Base-by-base conservation (phyloP, 345 rosid genomes). In the Bruguiera gymnorhiza region DNA sequence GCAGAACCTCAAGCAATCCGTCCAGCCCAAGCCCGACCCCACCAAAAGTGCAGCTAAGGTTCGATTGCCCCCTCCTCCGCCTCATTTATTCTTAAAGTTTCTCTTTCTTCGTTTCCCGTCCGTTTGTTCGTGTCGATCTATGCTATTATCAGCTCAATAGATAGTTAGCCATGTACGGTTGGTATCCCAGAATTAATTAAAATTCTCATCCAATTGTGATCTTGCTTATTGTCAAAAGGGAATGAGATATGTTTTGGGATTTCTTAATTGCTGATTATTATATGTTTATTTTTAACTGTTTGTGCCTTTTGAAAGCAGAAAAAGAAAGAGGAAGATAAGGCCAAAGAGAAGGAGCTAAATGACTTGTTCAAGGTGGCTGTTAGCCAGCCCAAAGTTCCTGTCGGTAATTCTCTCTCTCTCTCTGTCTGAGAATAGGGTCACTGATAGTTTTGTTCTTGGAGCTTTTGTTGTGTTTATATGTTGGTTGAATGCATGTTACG, bases 281-380 rank as follows among this genome's bases (percentile, higher is more conserved):
- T 56, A 56, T 56, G 60, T 46, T 65, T 21, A 65, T 27, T 27
- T 52, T 19, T 9, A 15, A 37, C 36, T 8, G 3, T 37, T 27
- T 19, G 43, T 32, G 6, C 1, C 15, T 43, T 20, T 23, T 60
- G 6, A 29, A 50, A 72, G 68, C 96, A 93, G 98, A 90, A 94
- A 81, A 94, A 91, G 96, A 89, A 94, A 77, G 98, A 94, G 73
- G 97, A 94, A 76, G 98, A 94, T 74, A 89, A 89, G 80, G 97
- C 95, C 7, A 89, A 87, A 73, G 98, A 94, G 84, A 88, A 83
- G 83, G 97, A 94, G 86, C 78, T 94, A 74, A 94, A 84, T 79
- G 98, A 91, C 67, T 79, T 94, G 81, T 94, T 94, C 72, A 94
- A 94, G 85, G 82, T 87, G 60, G 97, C 97, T 8, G 87, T 94